Base-by-base conservation (phyloP, 139 green algal genomes). In the Trebouxia sp. region DNA sequence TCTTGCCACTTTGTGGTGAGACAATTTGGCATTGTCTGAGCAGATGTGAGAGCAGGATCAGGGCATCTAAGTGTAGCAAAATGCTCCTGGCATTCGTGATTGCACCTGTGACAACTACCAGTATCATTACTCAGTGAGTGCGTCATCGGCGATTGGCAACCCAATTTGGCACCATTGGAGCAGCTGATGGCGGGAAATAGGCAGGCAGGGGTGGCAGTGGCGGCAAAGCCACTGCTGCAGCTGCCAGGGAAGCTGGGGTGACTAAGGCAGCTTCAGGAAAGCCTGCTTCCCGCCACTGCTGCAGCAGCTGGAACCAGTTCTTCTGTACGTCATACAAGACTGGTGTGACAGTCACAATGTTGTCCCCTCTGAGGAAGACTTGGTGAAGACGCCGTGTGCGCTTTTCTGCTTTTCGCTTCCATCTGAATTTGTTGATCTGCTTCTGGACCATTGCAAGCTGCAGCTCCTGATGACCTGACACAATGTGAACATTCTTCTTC, bases 351-450 rank as follows among this genome's bases (percentile, higher is more conserved):
- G 86, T 47, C 50, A 95, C 91, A 0, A 96, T 79, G 39, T 83
- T 91, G 79, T 92, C 88, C 2, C 91, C 92, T 17, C 87, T 87
- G 24, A 96, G 47, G 41, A 96, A 89, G 11, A 94, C 82, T 75
- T 94, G 89, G 1, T 82, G 80, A 37, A 96, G 74, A 35, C 78
- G 79, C 1, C 92, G 86, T 43, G 79, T 74, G n/a, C 92, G 84
- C 37, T 85, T 65, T 48, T 95, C 90, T 35, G 65, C 79, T 70
- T 75, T 84, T 9, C 86, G 80, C n/a, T 79, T 72, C 24, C 76
- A 80, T 41, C 84, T 69, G n/a, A 65, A 74, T 17, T 82, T 82
- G 35, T 75, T 72, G 62, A 45, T 22, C 62, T 72, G 62, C 62
- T 72, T 72, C 35, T 72, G 62, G 14, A 72, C 20, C 62, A 72